Conservation (phyloP, 768 basidiomycete genomes). For the Terana coerulea region DNA sequence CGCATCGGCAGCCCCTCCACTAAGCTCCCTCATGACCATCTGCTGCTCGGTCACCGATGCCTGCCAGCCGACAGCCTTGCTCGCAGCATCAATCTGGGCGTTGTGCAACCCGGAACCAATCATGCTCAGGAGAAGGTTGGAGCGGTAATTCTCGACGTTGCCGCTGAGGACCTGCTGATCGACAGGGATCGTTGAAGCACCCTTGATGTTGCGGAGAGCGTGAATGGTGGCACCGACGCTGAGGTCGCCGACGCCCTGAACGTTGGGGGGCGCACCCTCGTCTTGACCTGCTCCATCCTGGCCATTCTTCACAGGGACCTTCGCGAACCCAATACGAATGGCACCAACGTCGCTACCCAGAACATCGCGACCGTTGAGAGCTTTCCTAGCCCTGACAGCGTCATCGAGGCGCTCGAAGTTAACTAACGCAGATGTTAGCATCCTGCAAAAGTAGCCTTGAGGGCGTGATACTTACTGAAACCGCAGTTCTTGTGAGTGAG, state of each 20-base stretch:
- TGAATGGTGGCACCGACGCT: slow-evolving; percentile 88
- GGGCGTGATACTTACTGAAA: slow-evolving; percentile 53
- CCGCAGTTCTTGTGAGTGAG: slow-evolving; percentile 98
- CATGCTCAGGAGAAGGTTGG: slow-evolving; percentile 87
- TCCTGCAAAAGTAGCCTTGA: not conserved
- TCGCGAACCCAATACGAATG: slow-evolving; percentile 94
- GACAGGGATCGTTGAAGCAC: slow-evolving; percentile 87
- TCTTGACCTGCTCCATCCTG: slow-evolving; percentile 60
- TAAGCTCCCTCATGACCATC: slow-evolving; percentile 94
- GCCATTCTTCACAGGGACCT: slow-evolving; percentile 89
- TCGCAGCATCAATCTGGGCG: slow-evolving; percentile 49
- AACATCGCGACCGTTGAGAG: slow-evolving; percentile 93
- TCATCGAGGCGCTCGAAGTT: slow-evolving; percentile 98
- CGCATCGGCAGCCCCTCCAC: slow-evolving; percentile 69
- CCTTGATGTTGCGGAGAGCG: slow-evolving; percentile 82
- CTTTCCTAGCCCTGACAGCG: slow-evolving; percentile 92
- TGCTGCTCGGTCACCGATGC: slow-evolving; percentile 89
- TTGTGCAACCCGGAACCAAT: slow-evolving; percentile 72
- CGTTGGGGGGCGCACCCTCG: slow-evolving; percentile 60
- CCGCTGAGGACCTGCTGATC: slow-evolving; percentile 93
- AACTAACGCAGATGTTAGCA: slow-evolving; percentile 41
- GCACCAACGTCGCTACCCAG: slow-evolving; percentile 96
- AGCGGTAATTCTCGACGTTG: slow-evolving; percentile 91
- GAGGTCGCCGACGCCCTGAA: slow-evolving; percentile 80
- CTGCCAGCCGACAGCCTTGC: slow-evolving; percentile 63